Evolutionary conservation across 192 early-diverging fungal species (phyloP), one percentile per base, ranked within the genome.

Genomic region (Haplosporangium gracile): DNA sequence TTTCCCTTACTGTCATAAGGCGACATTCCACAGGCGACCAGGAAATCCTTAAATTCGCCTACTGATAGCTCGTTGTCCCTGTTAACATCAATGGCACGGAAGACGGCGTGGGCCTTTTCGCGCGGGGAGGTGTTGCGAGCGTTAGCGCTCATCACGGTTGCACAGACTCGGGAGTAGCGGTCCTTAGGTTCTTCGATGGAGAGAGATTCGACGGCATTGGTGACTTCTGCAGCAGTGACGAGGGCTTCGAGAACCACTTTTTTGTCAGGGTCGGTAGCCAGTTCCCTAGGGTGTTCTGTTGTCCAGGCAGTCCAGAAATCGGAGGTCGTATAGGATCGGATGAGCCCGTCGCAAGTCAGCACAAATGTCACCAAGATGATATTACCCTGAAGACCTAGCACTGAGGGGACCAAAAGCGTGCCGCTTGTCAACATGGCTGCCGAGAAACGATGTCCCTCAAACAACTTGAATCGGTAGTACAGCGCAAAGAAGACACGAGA

Each of bases 401-500:
- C 83, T 11, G 83, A 76, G 11, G 83, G 83, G 2, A 85, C 36
- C 16, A 85, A 60, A 9, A 85, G 51, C 75, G 80, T 80, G 11
- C 83, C 83, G 29, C 78, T 85, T 34, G 83, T 85, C 74, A 85
- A 63, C 83, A 85, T 85, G 32, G 83, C 77, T 11, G 83, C 83
- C 10, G 83, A 85, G 24, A 60, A 60, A 10, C 83, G 78, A 43
- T 85, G 83, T 34, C 57, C 26, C 49, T 70, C 74, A 68, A 85
- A 85, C 39, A 85, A 43, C 36, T 80, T 85, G 83, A 85, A 80
- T 15, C 78, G 77, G 74, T 85, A 85, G 34, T 80, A 85, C 7
- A 85, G 63, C 6, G 83, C 83, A 73, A 85, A 85, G 74, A 85
- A 85, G 70, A 85, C 83, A 34, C 83, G 83, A 20, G 83, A 85